Evolutionary conservation across 2,329 filamentous ascomycete genomes (phyloP), one percentile per base, ranked within the genome.

Genomic region (Botrytis medusae): DNA sequence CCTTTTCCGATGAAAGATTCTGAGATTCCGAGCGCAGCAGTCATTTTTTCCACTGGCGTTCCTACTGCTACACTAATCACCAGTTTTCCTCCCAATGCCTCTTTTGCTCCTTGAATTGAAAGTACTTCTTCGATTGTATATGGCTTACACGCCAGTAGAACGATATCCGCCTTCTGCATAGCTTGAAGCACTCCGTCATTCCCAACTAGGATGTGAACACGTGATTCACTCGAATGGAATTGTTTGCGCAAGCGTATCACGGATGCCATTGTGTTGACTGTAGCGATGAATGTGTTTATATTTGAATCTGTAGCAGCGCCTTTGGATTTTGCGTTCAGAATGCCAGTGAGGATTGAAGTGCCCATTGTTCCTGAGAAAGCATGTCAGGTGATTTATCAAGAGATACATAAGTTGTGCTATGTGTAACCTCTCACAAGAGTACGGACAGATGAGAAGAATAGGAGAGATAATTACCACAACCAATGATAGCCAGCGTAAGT

Each of bases 21-120:
- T 46, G 86, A 86, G 78, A 92, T 54, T 94, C 82, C 89, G 87
- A 44, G 83, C 83, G 79, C 91, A 87, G 75, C 51, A 5, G 32
- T 25, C 69, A 97, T 88, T 79, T 94, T 90, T 61, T 88, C 83
- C 16, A 89, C 88, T 2, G 91, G 90, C 40, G 96, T 89, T 73
- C 94, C 94, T 7, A 93, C 93, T 72, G 93, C 89, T 76, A 97
- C 93, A 79, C 90, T 93, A 81, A 97, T 91, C 48, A 97, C 85
- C 5, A 97, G 86, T 82, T 97, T 97, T 61, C 92, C 93, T 74
- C 88, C 85, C 18, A 97, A 86, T 0, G 93, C 94, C 75, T 91
- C 87, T 61, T 86, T 84, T 83, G 97, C 92, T 69, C 92, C 93
- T 1, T 88, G 83, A 71, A 88, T 88, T 71, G 86, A 84, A 2